Evolutionary conservation across 805 yeast genomes (phyloP), one percentile per base, ranked within the genome.

Genomic region (Wickerhamiella domercqiae): DNA sequence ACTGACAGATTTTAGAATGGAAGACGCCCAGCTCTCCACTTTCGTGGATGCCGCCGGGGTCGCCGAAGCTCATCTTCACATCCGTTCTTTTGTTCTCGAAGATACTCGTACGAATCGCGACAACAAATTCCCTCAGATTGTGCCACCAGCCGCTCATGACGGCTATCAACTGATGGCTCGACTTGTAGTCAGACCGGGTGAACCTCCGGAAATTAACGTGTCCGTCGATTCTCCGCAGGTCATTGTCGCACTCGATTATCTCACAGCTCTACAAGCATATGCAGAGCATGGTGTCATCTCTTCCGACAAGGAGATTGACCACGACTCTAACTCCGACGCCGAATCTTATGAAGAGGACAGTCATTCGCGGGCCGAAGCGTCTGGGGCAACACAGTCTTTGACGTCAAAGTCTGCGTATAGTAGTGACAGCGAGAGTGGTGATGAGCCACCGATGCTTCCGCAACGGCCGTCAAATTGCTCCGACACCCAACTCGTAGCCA

Each of bases 231-330:
- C 77, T 43, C 96, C 96, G 0, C 71, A 70, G 40, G 68, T 78
- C 7, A 74, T 90, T 35, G 54, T 90, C 21, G 95, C 96, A 0
- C 60, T 90, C 47, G 97, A 86, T 52, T 86, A 82, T 55, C 51
- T 87, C 25, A 71, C 86, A 55, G 81, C 90, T 2, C 50, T 90
- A 46, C 79, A 79, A 45, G 52, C 61, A 0, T 86, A 77, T 52
- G 54, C 63, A n/a, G 75, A 69, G 39, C 62, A 61, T 32, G 80
- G 73, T 0, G 45, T 68, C 19, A 43, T 53, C 34, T n/a, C n/a
- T 15, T 4, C 26, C n/a, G 47, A 40, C 3, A 53, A 42, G 6
- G 45, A 39, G 1, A 39, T 40, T 3, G 34, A 39, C 15, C 47
- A 43, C 14, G 49, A 40, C 16, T 44, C 41, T 20, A 14, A 25